Evolutionary conservation across 768 basidiomycete species (phyloP), one percentile per base, ranked within the genome.

Genomic region (Termitomyces sp.): DNA sequence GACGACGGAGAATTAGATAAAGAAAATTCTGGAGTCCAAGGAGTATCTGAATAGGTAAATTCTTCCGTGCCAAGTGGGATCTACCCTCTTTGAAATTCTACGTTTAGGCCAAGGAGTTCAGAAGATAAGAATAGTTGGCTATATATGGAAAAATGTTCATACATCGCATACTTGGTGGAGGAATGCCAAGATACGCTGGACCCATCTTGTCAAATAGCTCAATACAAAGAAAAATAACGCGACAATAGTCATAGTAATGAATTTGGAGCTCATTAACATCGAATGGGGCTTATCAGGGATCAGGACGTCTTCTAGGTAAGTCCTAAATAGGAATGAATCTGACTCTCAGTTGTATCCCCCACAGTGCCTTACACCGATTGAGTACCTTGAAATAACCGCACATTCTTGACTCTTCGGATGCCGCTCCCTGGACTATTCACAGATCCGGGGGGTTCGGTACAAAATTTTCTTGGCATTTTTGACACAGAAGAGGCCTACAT

Each of bases 151-250:
- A 50, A 51, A 16, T 51, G 30, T 4, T 3, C 30, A 32, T n/a
- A n/a, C n/a, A n/a, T n/a, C n/a, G n/a, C n/a, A n/a, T n/a, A n/a
- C n/a, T n/a, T n/a, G n/a, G n/a, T 34, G 11, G 34, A 34, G 12
- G 17, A 25, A 14, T 27, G 44, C 25, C 23, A 30, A 41, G 40
- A 41, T 3, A 19, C 3, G 12, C 12, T 35, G 2, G 11, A 10
- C 34, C 34, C 0, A 14, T 14, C 34, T 55, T 25, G 21, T 47
- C 32, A 56, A 61, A 59, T 39, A 61, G 14, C 11, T 14, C 32
- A 49, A 48, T 11, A 49, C 32, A 52, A 43, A 19, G n/a, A 9
- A 19, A 52, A 52, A 58, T 25, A 60, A 57, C 54, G 39, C 56
- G 50, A 39, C 44, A 54, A 54, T 35, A 50, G 23, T n/a, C 3